Evolutionary conservation across 371 early-diverging fungal species (phyloP).

Genomic region (Fennellomyces sp.): DNA sequence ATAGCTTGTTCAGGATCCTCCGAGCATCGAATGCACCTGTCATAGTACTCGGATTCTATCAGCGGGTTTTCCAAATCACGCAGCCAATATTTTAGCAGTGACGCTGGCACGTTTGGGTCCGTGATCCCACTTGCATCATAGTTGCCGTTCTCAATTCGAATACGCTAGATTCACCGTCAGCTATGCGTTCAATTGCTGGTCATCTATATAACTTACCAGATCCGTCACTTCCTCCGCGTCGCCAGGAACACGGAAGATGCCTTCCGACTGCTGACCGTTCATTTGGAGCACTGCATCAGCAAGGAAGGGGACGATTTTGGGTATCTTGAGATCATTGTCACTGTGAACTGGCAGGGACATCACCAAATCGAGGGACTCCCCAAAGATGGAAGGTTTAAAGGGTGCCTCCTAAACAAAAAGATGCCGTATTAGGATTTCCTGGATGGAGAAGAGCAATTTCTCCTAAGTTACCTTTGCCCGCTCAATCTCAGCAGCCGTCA

Average conservation of each 20-base stretch:
- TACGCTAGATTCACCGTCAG: slow-evolving; percentile 35
- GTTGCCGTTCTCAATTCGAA: slow-evolving; percentile 84
- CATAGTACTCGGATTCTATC: slow-evolving; percentile 81
- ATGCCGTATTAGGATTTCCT: too few relatives aligned
- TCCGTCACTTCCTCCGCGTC: slow-evolving; percentile 89
- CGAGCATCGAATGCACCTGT: slow-evolving; percentile 64
- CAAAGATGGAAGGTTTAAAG: slow-evolving; percentile 89
- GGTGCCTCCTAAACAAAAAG: too few relatives aligned
- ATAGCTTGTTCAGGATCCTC: slow-evolving; percentile 62
- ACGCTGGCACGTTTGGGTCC: slow-evolving; percentile 93
- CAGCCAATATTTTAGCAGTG: slow-evolving; percentile 92
- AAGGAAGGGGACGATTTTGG: slow-evolving; percentile 86
- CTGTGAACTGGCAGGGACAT: slow-evolving; percentile 64
- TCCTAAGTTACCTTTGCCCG: slow-evolving; percentile 74
- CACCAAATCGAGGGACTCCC: slow-evolving; percentile 85
- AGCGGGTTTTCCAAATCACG: slow-evolving; percentile 93
- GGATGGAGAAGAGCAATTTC: too few relatives aligned
- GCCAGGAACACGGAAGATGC: slow-evolving; percentile 98
- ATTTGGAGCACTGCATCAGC: slow-evolving; percentile 77
- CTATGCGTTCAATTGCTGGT: not conserved
- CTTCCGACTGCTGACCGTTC: slow-evolving; percentile 85
- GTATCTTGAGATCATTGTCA: slow-evolving; percentile 57
- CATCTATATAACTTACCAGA: slow-evolving; percentile 54
- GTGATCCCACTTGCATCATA: slow-evolving; percentile 71
- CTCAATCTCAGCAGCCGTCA: slow-evolving; percentile 80